A percentile compares a stretch with the other conserved stretches of the same genome.
phyloP scores from a whole-genome alignment of 495 filamentous ascomycete genomes.

The Tricharina praecox region DNA sequence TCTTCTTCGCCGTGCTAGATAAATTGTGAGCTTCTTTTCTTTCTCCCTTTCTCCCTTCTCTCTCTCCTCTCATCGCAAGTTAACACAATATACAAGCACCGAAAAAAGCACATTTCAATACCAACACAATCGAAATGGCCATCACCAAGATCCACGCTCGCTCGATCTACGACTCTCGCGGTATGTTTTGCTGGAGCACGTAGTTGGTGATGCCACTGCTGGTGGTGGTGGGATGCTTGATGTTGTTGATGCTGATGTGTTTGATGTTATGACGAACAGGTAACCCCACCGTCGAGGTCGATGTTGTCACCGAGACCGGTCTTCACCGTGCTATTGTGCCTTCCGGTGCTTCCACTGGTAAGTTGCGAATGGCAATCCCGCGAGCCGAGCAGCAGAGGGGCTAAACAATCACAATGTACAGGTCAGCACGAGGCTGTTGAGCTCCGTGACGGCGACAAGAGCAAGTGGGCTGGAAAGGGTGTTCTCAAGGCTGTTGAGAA shows the following conservation, averaged over 20 bases:
- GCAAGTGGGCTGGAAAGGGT: constrained; percentile 91
- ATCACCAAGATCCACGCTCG: constrained; percentile 98
- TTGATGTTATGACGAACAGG: no score
- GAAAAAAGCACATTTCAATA: no score
- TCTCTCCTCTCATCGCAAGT: neutral
- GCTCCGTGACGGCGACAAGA: constrained; percentile 97
- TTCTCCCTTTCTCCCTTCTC: constrained; percentile 9
- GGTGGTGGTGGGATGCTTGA: no score
- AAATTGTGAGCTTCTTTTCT: constrained; percentile 7
- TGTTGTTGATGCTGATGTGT: constrained; percentile 24
- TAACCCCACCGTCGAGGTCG: constrained; percentile 48
- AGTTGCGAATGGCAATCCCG: constrained; percentile 18
- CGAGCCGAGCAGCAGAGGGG: neutral
- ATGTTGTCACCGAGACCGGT: constrained; percentile 77
- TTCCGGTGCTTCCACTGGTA: constrained; percentile 92
- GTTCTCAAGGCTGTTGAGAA: constrained; percentile 91
- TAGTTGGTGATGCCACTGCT: no score
- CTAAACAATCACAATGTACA: constrained; percentile 24
- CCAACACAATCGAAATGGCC: constrained; percentile 41
- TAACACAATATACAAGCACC: constrained; percentile 5
- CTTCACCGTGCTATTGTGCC: constrained; percentile 98
- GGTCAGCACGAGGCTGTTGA: constrained; percentile 97
- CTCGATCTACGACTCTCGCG: constrained; percentile 97
- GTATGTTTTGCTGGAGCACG: constrained; percentile 38
- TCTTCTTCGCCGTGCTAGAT: no score